Evolutionary conservation across 2,329 filamentous ascomycete genomes (phyloP), one percentile per base, ranked within the genome.

Genomic region (Arthroderma sp.): DNA sequence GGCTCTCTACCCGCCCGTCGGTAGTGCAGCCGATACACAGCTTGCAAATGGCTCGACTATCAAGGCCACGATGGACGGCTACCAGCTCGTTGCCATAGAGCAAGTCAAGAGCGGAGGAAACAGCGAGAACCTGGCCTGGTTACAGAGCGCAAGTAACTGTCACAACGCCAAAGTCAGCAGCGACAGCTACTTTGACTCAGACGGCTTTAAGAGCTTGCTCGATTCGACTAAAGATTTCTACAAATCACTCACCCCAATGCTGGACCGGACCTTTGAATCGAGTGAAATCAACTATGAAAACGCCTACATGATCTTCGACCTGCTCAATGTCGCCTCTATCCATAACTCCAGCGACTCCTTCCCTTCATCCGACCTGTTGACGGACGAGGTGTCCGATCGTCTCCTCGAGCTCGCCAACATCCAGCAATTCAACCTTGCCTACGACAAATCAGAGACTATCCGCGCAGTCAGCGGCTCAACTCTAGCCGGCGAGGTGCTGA

Each of bases 391-490:
- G 28, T 68, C 86, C 45, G 59, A 68, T 54, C 76, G 83, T 58
- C 74, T 91, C 46, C 73, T 75, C 54, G 73, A 74, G n/a, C 77
- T 91, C 30, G 87, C 88, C 53, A 79, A 88, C 59, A 68, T 70
- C 47, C 84, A 91, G 62, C 83, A 95, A 63, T 94, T 76, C 70
- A 82, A 80, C 56, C 77, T 91, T 9, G 85, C 85, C 43, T 93
- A 82, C 75, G 89, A 93, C 66, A 65, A 68, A 54, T 62, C 64
- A 2, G 66, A 68, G 36, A 53, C 61, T n/a, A 61, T 68, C 44
- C 67, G 68, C 27, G 67, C 68, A 10, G 69, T 70, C 5, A 70
- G 73, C 40, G 76, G 78, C 33, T 77, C 79, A 1, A 75, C 78
- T 43, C 66, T 96, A 10, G 75, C 74, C 6, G 75, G 93, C 11